Evolutionary conservation across 768 basidiomycete genomes (phyloP), one percentile per base, ranked within the genome.

Genomic region (Fistulinella prunicolor): DNA sequence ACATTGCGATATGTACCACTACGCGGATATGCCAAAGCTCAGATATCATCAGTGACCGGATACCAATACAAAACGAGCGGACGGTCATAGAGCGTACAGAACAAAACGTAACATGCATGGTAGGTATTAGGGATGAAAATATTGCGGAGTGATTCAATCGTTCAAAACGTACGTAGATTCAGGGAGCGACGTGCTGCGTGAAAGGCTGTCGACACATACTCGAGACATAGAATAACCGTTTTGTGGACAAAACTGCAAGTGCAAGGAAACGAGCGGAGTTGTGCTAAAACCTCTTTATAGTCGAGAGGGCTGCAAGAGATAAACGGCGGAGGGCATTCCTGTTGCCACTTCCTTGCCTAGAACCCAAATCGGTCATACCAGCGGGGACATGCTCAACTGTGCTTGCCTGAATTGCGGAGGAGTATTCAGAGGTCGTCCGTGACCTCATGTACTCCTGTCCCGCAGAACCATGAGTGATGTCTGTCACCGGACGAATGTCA

Each of bases 221-320:
- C 59, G 49, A 52, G 50, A 46, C 35, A 40, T 24, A 14, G 20
- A 35, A 44, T 49, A 30, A 55, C 46, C 22, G 2, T 44, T n/a
- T 20, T 35, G 22, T 26, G 45, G 36, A 36, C 16, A 44, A 53
- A 47, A 38, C 19, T 40, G 24, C 23, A 39, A 50, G 38, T 34
- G 38, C 38, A 38, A 26, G 20, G 37, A 9, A 35, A 49, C 23
- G 20, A 35, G 22, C 30, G 28, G 26, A 13, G 32, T 9, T 8
- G 14, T 4, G 17, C 40, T 60, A 63, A n/a, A 49, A n/a, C 39
- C 47, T 51, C 46, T 63, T 65, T 9, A 60, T 53, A n/a, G 63
- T 61, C 24, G 63, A 68, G 46, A 65, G 63, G 3, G 67, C 58
- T 10, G 58, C 67, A 21, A 67, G 49, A 30, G 66, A 68, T 49